Base-by-base conservation (phyloP, 768 basidiomycete species). In the Tricholoma hemisulphureum region DNA sequence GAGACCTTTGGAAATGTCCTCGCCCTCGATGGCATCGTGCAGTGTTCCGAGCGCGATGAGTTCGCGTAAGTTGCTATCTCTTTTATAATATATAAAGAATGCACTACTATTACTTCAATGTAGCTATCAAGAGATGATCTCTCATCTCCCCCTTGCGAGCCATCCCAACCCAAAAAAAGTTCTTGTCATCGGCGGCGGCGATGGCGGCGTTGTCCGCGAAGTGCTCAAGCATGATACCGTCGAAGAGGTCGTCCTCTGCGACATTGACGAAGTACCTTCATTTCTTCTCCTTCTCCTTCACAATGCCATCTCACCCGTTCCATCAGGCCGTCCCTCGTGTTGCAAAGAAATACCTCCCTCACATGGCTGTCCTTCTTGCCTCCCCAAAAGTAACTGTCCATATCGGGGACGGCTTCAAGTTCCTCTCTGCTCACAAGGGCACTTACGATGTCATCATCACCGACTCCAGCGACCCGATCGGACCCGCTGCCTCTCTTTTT, bases 41-140 rank as follows among this genome's bases (percentile, higher is more conserved):
- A 99, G 73, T 94, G 91, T 77, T 97, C 95, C 2, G 97, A 99
- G 75, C 87, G 95, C 48, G 97, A 99, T 69, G 97, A 99, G 74
- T 99, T 99, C 75, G 95, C 95, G 94, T 94, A 67, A 64, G 91
- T 83, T 16, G 31, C n/a, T 49, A 5, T 49, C 4, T 18, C 60
- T 53, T 45, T 5, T 31, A 11, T 45, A 55, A 58, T 57, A 32
- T 26, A 54, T 20, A 23, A 39, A 48, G 39, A 32, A 59, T 34
- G 13, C 29, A 48, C 39, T 41, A 14, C 32, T 2, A 34, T n/a
- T 23, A 37, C 21, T 11, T 21, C n/a, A n/a, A 21, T 48, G 43
- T 65, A 97, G 94, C 10, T 98, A 98, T 75, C 95, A 98, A 69
- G 96, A 99, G 77, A 97, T 98, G 96, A 98, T 99, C 67, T 83